Conservation (phyloP, 352 stramenopile species). For the Globisporangium rhizosaccharum region DNA sequence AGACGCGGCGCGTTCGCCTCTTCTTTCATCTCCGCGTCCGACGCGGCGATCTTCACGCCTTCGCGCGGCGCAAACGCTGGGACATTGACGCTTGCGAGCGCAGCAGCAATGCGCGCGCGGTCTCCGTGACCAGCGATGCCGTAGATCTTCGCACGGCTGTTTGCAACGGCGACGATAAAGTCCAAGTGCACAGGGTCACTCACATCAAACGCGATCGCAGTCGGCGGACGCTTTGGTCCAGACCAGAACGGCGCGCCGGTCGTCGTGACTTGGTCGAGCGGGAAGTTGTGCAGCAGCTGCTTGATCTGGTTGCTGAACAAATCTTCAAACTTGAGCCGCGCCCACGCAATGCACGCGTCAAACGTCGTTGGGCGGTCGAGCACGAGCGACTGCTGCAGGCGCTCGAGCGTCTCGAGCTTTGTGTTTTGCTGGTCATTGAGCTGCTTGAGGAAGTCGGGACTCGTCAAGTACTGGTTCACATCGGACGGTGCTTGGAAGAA, state of each 20-base stretch:
- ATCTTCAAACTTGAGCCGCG: slow-evolving; percentile 96
- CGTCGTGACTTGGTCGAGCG: slow-evolving; percentile 94
- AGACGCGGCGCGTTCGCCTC: slow-evolving; percentile 22
- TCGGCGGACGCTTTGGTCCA: slow-evolving; percentile 95
- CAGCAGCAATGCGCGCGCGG: slow-evolving; percentile 57
- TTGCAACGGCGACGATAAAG: slow-evolving; percentile 95
- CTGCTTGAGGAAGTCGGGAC: slow-evolving; percentile 86
- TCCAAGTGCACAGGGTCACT: slow-evolving; percentile 91
- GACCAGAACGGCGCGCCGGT: slow-evolving; percentile 98
- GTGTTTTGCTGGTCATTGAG: slow-evolving; percentile 96
- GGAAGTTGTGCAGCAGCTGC: slow-evolving; percentile 98
- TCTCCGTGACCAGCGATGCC: slow-evolving; percentile 77
- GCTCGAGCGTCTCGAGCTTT: slow-evolving; percentile 94
- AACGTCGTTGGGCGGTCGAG: slow-evolving; percentile 89
- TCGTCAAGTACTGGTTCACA: slow-evolving; percentile 91
- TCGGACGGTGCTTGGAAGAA: slow-evolving; percentile 97
- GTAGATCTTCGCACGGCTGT: slow-evolving; percentile 94
- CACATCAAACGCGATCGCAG: slow-evolving; percentile 90
- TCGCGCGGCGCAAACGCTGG: slow-evolving; percentile 91
- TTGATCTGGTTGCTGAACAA: slow-evolving; percentile 98
- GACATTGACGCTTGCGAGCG: slow-evolving; percentile 87
- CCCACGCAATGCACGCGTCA: slow-evolving; percentile 97
- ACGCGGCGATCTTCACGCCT: slow-evolving; percentile 97
- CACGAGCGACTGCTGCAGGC: slow-evolving; percentile 91
- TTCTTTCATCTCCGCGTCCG: slow-evolving; percentile 96